phyloP scores from a whole-genome alignment of 73 alveolate species.

The Paramecium sonneborni region DNA sequence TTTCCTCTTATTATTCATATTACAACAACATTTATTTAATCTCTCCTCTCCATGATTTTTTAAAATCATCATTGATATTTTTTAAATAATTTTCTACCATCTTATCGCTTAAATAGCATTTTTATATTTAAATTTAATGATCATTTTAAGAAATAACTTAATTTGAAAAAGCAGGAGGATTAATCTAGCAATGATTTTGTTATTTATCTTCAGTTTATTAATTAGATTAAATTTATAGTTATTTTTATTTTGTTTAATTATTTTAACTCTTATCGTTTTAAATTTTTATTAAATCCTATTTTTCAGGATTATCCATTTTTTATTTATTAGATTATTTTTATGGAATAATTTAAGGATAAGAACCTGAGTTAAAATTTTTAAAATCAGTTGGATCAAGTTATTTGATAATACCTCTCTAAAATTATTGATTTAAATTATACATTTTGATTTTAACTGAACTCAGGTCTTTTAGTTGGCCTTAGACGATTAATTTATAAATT shows the following conservation, averaged over 20 bases:
- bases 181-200: too few species aligned
- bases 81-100: background rate
- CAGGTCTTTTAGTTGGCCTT: background rate
- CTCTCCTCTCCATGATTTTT: slow-evolving; percentile 30
- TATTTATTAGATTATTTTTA: too few species aligned
- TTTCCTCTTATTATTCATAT: background rate
- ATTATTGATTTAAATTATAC: background rate
- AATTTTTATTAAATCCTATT: background rate
- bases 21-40: background rate
- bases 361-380: background rate
- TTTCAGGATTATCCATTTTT: too few species aligned
- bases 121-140: background rate
- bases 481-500: background rate
- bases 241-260: too few species aligned
- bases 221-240: too few species aligned
- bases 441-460: background rate
- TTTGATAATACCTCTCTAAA: background rate
- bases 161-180: background rate
- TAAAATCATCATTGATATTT: background rate
- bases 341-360: background rate
- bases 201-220: background rate
- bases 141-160: background rate
- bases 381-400: background rate
- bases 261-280: background rate
- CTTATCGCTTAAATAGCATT: background rate